Evolutionary conservation across 2,329 filamentous ascomycete species (phyloP).

Genomic region (Alternaria ethzedia): DNA sequence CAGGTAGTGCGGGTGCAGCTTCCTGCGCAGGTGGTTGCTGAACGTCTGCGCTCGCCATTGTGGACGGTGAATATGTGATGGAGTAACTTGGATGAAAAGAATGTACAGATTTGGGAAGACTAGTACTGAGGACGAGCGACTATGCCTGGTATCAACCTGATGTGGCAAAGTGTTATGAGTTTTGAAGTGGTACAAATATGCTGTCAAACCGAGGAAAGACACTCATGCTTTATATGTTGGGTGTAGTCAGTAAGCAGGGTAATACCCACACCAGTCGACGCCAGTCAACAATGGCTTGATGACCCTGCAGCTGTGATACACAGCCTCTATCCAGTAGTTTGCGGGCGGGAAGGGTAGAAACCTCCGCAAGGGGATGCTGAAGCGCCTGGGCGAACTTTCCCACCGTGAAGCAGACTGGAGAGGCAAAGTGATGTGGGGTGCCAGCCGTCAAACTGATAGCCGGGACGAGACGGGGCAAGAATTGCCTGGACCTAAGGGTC

Average conservation of each 20-base stretch:
- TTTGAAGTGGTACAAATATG: neutral
- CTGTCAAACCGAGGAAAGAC: neutral
- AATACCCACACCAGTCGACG: neutral
- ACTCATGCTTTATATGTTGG: slow-evolving; percentile 15
- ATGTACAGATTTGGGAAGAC: neutral
- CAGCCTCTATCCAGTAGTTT: slow-evolving; percentile 8
- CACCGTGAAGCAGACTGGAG: neutral
- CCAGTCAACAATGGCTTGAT: slow-evolving; percentile 10
- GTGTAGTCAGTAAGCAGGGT: neutral
- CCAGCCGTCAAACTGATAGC: neutral
- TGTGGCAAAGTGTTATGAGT: neutral
- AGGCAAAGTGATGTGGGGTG: neutral
- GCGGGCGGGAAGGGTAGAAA: neutral
- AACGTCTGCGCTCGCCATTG: slow-evolving; percentile 39
- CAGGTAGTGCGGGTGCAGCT: slow-evolving; percentile 54
- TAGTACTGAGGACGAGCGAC: neutral
- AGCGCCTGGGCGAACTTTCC: slow-evolving; percentile 1
- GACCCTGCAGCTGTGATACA: slow-evolving; percentile 13
- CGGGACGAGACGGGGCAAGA: neutral
- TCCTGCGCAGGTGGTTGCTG: slow-evolving; percentile 35
- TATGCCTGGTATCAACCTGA: neutral
- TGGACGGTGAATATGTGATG: neutral
- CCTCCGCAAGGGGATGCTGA: neutral
- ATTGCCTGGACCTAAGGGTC: neutral
- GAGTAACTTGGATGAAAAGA: neutral